Evolutionary conservation across 2,329 filamentous ascomycete species (phyloP), one percentile per base, ranked within the genome.

Genomic region (Colletotrichum truncatum): DNA sequence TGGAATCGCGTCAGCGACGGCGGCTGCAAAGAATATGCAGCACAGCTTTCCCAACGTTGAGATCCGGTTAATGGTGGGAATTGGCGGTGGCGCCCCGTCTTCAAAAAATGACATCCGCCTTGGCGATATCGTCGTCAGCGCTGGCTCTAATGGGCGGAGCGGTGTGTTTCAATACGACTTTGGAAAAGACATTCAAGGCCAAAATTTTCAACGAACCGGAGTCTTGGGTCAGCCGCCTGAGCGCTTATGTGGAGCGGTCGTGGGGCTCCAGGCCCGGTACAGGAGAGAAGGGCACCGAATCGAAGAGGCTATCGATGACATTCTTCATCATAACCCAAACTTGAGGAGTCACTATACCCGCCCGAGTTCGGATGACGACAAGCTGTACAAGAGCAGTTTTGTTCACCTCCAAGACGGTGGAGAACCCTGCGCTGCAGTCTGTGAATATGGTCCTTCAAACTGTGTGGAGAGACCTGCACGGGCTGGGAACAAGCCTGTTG

Each of bases 1-100:
- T 25, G 70, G 70, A 4, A 60, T 51, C 2, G 30, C 23, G 3
- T 43, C 55, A 1, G 60, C 60, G 3, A 41, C 64, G 8, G 38
- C 39, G 4, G 75, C 75, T 3, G 75, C 71, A 1, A 67, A 39
- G 10, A 59, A 74, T 34, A 73, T 79, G 70, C 38, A 74, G 0
- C 69, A 55, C 4, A 77, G 68, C 53, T 78, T 76, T 39, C 70
- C 71, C 0, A 71, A 73, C 4, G 43, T 80, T 5, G 60, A 69
- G 16, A 61, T 77, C 9, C 71, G 72, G 1, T 49, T 79, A 4
- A 71, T 79, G 66, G 76, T 78, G 2, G 76, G 76, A 8, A 73
- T 77, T 3, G 76, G 72, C 0, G 77, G 77, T 6, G 78, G 77
- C 4, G 76, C 71, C 0, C 78, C 78, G 64, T 81, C 66, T 39